phyloP scores from a whole-genome alignment of 2,329 filamentous ascomycete genomes.

The Sporothrix euskadiensis region DNA sequence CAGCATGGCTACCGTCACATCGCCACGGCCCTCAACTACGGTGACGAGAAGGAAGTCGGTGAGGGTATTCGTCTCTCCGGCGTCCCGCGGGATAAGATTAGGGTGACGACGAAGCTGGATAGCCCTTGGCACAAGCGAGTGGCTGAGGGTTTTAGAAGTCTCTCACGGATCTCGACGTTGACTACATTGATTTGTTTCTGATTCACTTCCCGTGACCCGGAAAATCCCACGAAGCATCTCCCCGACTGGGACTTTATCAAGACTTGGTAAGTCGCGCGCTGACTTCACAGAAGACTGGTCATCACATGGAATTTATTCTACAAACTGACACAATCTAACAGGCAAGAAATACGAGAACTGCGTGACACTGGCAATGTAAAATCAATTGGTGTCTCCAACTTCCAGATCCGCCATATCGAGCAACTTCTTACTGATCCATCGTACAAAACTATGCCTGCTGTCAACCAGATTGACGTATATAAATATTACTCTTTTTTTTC shows the following conservation, averaged over 20 bases:
- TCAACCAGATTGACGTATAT: slow-evolving; percentile 60
- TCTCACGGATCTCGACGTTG: slow-evolving; percentile 23
- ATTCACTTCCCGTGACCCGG: slow-evolving; percentile 28
- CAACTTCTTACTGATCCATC: slow-evolving; percentile 45
- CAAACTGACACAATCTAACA: not conserved
- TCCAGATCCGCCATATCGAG: slow-evolving; percentile 28
- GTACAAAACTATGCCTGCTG: slow-evolving; percentile 51
- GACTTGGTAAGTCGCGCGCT: slow-evolving; percentile 24
- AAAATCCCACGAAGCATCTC: slow-evolving; percentile 25
- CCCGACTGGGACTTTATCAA: slow-evolving; percentile 26
- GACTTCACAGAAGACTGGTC: too few species aligned
- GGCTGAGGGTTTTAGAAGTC: slow-evolving; percentile 27
- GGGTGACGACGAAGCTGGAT: slow-evolving; percentile 32
- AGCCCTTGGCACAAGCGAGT: slow-evolving; percentile 31
- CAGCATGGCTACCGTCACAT: slow-evolving; percentile 31
- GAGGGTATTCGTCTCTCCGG: slow-evolving; percentile 29
- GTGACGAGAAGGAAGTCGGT: slow-evolving; percentile 32
- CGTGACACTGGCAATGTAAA: slow-evolving; percentile 28
- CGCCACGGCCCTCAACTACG: slow-evolving; percentile 30
- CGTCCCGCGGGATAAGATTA: slow-evolving; percentile 31
- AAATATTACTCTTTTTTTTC: not conserved
- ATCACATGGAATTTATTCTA: too few species aligned
- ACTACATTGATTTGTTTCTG: slow-evolving; percentile 31
- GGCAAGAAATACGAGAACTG: slow-evolving; percentile 30
- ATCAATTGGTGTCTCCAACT: slow-evolving; percentile 31